A percentile compares a stretch with the other conserved stretches of the same genome.
Conservation (phyloP, 1,284 basidiomycete genomes). For the Malassezia vespertilionis region DNA sequence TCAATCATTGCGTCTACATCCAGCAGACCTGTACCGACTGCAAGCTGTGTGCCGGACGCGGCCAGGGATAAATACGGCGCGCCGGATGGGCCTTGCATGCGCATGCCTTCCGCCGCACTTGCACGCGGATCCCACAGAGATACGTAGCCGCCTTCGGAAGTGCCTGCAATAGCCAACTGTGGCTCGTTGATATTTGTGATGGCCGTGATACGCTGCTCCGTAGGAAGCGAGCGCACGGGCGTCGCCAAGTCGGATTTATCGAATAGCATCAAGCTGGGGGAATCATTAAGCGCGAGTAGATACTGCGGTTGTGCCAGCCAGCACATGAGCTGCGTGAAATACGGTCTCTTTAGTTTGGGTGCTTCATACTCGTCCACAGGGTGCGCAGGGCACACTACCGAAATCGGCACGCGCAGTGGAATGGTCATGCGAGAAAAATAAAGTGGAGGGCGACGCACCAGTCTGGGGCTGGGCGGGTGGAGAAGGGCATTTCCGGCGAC, state of each 20-base stretch:
- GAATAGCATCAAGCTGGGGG: slow-evolving; percentile 23
- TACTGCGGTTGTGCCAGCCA: slow-evolving; percentile 21
- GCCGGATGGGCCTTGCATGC: slow-evolving; percentile 17
- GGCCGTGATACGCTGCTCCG: slow-evolving; percentile 21
- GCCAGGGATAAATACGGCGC: slow-evolving; percentile 30
- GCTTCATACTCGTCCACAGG: slow-evolving; percentile 3
- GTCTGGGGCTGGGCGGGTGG: background rate
- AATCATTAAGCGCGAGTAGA: slow-evolving; percentile 24
- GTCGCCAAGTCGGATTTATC: slow-evolving; percentile 21
- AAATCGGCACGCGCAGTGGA: background rate
- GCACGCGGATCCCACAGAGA: slow-evolving; percentile 27
- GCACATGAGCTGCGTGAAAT: slow-evolving; percentile 28
- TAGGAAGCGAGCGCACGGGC: slow-evolving; percentile 18
- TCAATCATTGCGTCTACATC: slow-evolving; percentile 37
- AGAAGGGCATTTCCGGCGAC: background rate
- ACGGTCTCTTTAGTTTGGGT: slow-evolving; percentile 5
- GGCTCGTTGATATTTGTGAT: slow-evolving; percentile 13
- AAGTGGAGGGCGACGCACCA: background rate
- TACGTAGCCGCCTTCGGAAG: slow-evolving; percentile 19
- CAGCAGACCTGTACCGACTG: slow-evolving; percentile 37
- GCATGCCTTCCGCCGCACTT: slow-evolving; percentile 13
- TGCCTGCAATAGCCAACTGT: slow-evolving; percentile 11
- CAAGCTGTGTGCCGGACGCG: slow-evolving; percentile 19
- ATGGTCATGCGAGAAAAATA: slow-evolving; percentile 2
- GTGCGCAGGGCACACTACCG: background rate